Conservation (phyloP, 805 yeast genomes). For the Teunomyces aglyptinius region DNA sequence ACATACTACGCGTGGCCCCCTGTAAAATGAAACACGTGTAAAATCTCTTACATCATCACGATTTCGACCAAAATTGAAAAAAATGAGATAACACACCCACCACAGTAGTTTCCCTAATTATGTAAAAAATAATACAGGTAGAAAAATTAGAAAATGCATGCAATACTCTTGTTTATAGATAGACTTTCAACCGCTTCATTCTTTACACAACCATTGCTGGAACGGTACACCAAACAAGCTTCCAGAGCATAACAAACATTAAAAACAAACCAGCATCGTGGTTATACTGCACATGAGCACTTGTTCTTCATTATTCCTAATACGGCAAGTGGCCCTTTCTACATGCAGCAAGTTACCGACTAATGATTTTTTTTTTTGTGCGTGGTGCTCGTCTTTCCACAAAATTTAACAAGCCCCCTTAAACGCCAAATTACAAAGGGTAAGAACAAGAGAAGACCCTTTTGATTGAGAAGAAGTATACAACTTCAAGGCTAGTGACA, state of each 20-base stretch:
- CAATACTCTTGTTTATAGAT: too few relatives aligned
- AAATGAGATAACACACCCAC: too few relatives aligned
- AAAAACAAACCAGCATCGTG: neutral
- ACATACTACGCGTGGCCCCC: neutral
- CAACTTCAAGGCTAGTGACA: neutral
- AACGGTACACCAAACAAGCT: neutral
- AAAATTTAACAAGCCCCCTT: neutral
- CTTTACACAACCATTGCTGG: too few relatives aligned
- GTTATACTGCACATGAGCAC: neutral
- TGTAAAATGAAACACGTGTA: neutral
- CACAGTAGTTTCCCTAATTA: too few relatives aligned
- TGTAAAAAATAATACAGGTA: too few relatives aligned
- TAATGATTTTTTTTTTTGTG: neutral
- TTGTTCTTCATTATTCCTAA: neutral
- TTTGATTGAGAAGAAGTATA: neutral
- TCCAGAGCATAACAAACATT: neutral
- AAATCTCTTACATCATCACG: neutral
- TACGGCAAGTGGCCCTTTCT: neutral
- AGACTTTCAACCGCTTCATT: too few relatives aligned
- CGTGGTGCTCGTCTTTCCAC: neutral
- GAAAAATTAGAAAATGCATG: too few relatives aligned
- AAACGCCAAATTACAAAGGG: neutral
- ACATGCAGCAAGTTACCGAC: neutral
- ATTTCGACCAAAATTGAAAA: neutral
- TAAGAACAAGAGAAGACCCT: neutral